These are phyloP conservation scores for Bolboschoenoplectus hybrid DNA, from an alignment of 202 grass and related monocot genomes.

Conservation along the genomic window DNA sequence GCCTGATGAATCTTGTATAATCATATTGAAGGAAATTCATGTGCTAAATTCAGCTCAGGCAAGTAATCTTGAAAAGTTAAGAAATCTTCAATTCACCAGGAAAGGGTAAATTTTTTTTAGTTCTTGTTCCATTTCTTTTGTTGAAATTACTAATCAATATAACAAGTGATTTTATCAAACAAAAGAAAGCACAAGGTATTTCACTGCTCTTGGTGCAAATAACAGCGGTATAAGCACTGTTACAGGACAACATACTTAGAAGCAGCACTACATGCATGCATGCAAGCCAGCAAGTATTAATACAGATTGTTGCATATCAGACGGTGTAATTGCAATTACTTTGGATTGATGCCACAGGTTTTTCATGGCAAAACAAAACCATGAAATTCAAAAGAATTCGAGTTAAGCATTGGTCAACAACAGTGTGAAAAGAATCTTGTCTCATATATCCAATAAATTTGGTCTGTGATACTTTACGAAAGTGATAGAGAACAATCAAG, in stretches of 20 bases:
- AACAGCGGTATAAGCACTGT: not conserved
- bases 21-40: not conserved
- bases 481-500: not conserved
- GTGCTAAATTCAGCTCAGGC: not conserved
- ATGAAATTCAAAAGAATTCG: not conserved
- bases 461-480: not conserved
- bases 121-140: not conserved
- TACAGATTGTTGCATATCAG: not conserved
- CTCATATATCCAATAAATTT: slow-evolving; percentile 8
- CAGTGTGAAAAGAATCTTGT: not conserved
- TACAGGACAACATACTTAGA: slow-evolving; percentile 23
- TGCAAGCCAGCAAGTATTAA: not conserved
- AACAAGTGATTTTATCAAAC: not conserved
- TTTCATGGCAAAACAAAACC: not conserved
- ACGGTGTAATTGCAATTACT: not conserved
- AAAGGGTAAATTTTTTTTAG: not conserved
- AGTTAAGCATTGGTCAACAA: not conserved
- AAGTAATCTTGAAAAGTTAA: not conserved
- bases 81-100: not conserved
- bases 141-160: not conserved
- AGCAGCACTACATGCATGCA: slow-evolving; percentile 4
- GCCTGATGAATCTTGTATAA: not conserved
- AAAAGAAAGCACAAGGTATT: not conserved
- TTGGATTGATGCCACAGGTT: not conserved
- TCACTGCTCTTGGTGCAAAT: slow-evolving; percentile 11